A percentile compares a stretch with the other conserved stretches of the same genome.
These are phyloP conservation scores for Boletus subcaerulescens DNA, from an alignment of 768 basidiomycete genomes.

Conservation along the genomic window DNA sequence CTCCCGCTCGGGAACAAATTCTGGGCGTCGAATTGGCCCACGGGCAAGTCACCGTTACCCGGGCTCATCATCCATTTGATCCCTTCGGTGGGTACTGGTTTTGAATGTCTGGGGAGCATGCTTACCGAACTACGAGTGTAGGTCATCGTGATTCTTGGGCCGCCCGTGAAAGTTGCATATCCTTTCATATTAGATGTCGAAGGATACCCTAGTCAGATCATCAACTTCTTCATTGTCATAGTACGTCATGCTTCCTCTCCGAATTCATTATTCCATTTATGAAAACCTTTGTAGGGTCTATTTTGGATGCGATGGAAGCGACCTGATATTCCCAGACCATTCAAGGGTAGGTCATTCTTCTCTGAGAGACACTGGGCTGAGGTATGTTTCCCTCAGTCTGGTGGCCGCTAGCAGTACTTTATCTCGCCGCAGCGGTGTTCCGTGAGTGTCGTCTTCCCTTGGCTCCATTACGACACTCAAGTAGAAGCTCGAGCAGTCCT, in stretches of 20 bases:
- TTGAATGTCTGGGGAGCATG: not conserved
- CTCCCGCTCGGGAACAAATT: conserved; percentile 56
- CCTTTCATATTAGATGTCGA: conserved; percentile 62
- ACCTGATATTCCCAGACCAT: conserved; percentile 46
- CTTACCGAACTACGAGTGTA: conserved; percentile 13
- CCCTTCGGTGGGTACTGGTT: conserved; percentile 39
- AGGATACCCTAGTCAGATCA: conserved; percentile 47
- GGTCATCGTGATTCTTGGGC: conserved; percentile 54
- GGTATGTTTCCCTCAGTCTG: conserved; percentile 36
- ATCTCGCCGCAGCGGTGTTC: conserved; percentile 47
- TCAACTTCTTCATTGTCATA: conserved; percentile 54
- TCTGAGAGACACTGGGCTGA: not conserved
- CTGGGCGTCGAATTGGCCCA: conserved; percentile 64
- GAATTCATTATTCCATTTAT: too few relatives aligned
- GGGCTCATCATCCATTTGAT: conserved; percentile 56
- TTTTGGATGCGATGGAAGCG: conserved; percentile 55
- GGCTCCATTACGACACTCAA: not conserved
- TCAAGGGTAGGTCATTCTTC: conserved; percentile 41
- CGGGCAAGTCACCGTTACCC: conserved; percentile 53
- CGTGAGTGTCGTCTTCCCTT: conserved; percentile 34
- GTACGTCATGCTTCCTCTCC: conserved; percentile 31
- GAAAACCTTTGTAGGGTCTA: conserved; percentile 37
- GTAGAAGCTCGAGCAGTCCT: conserved; percentile 36
- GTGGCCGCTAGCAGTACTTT: conserved; percentile 52
- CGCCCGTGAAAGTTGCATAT: conserved; percentile 51